Conservation (phyloP, 495 filamentous ascomycete species). For the Gamarada debralockiae region DNA sequence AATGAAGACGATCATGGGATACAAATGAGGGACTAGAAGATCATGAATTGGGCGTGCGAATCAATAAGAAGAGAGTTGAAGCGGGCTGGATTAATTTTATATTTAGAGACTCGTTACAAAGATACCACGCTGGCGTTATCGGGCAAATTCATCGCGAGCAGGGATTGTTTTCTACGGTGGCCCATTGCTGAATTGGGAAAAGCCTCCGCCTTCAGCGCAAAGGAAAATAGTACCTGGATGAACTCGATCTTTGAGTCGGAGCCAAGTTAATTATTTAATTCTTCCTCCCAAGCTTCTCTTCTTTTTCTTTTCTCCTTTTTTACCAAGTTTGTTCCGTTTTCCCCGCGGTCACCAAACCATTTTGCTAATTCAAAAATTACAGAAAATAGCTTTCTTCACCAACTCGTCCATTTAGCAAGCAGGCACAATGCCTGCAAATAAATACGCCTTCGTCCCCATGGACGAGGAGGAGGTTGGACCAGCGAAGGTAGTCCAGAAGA, state of each 20-base stretch:
- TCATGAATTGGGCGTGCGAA: not conserved
- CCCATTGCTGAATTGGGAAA: too few relatives aligned
- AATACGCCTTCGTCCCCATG: constrained; percentile 81
- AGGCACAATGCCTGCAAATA: constrained; percentile 51
- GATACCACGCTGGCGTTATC: constrained; percentile 22
- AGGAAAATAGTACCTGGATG: too few relatives aligned
- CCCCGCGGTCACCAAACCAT: not conserved
- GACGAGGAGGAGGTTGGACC: constrained; percentile 64
- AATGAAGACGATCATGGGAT: constrained; percentile 12
- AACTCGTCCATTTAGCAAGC: not conserved
- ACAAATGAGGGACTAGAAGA: constrained; percentile 21
- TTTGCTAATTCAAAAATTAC: not conserved
- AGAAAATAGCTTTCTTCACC: not conserved
- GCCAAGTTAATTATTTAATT: not conserved
- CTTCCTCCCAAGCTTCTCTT: not conserved
- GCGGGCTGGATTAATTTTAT: not conserved
- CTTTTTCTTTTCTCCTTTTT: not conserved
- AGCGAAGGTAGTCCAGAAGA: constrained; percentile 40
- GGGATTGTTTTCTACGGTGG: not conserved
- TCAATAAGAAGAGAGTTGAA: not conserved
- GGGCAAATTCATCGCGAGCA: not conserved
- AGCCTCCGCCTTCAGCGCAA: not conserved
- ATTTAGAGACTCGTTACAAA: constrained; percentile 1
- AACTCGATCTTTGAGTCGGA: not conserved
- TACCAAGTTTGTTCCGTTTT: not conserved